Base-by-base conservation (phyloP, 257 asterid genomes). In the Phtheirospermum japonicum region DNA sequence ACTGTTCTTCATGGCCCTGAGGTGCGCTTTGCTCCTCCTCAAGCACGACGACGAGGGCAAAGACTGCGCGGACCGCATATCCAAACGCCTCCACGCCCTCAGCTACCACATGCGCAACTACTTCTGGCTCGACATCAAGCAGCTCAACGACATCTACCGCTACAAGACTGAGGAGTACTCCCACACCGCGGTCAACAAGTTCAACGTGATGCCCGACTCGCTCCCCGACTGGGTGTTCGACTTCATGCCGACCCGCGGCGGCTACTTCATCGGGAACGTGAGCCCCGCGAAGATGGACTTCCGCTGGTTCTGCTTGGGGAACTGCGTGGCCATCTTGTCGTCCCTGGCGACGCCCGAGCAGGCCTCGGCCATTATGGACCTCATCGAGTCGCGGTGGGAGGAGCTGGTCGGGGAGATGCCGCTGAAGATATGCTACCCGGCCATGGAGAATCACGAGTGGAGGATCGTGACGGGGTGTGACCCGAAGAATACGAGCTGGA, bases 381-480 rank as follows among this genome's bases (percentile, higher is more conserved):
- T 89, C 7, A 71, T 89, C 7, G 97, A 89, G 61, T 86, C 92
- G 0, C 82, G 97, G 3, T 89, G 91, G 91, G 81, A 78, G 23
- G 95, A 89, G 83, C 57, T 89, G 33, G 89, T 89, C 0, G 97
- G 94, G n/a, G 97, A 89, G 74, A 89, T 84, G 95, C 95, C 97
- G 4, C 61, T 89, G 64, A 86, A 89, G 74, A 86, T 89, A 45
- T 79, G 86, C 50, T 86, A 86, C 64, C 97, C 97, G 0, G 86
- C 97, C 40, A 81, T 89, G 95, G 95, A 89, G 67, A 82, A 55
- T 65, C 97, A 89, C 50, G 97, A 89, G 50, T 86, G 97, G 97
- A 84, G 76, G 67, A 86, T 86, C 2, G 92, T 87, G 2, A 89
- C 97, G 0, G 97, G 97, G 9, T 89, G 95, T 49, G 95, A 89